These are phyloP conservation scores for Biscogniauxia marginata DNA, from an alignment of 2,329 filamentous ascomycete genomes.

Conservation along the genomic window DNA sequence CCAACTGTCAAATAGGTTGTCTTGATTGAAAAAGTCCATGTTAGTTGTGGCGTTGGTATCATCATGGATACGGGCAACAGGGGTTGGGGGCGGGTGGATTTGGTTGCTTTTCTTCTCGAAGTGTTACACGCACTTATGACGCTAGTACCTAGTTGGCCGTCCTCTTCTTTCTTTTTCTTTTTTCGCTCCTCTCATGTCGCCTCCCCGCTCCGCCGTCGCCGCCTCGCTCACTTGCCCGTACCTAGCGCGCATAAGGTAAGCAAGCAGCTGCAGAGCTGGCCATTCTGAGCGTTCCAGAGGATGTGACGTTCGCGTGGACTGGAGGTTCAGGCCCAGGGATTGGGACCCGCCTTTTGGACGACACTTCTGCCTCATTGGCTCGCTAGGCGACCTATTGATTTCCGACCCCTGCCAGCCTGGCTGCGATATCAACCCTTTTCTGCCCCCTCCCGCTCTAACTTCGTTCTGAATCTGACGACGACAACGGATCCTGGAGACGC, in stretches of 20 bases:
- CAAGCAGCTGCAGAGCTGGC: constrained; percentile 6
- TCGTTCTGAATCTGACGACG: neutral
- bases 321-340: constrained; percentile 4
- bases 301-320: neutral
- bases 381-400: constrained; percentile 15
- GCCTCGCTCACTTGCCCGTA: too few relatives aligned
- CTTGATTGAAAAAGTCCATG: neutral
- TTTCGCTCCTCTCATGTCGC: neutral
- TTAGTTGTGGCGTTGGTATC: neutral
- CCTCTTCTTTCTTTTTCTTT: neutral
- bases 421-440: constrained; percentile 20
- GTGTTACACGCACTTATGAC: too few relatives aligned
- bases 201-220: too few relatives aligned
- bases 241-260: neutral
- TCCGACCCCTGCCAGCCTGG: constrained; percentile 18
- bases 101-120: neutral
- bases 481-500: too few relatives aligned
- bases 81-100: too few relatives aligned
- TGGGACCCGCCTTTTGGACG: constrained; percentile 17
- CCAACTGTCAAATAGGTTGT: neutral
- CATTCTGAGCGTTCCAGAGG: neutral
- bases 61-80: neutral
- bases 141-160: too few relatives aligned
- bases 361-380: constrained; percentile 23
- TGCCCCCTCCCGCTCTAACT: neutral